Percentiles rank a stretch among this genome's conserved stretches.
Conservation (phyloP, 2,329 filamentous ascomycete species). For the Cadophora gregata region DNA sequence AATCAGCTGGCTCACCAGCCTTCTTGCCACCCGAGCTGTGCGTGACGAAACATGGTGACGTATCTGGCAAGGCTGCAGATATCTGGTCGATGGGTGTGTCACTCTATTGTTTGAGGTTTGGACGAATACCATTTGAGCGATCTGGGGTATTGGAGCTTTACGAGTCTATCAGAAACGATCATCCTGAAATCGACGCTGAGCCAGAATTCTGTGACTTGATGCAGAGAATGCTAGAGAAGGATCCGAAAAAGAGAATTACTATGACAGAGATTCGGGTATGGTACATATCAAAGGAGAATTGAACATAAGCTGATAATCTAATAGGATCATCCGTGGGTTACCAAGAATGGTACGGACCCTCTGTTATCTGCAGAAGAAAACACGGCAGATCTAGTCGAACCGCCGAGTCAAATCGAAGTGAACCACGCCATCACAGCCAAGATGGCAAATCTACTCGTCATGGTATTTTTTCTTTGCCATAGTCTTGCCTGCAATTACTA, state of each 20-base stretch:
- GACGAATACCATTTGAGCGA: slow-evolving; percentile 84
- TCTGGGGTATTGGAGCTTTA: slow-evolving; percentile 84
- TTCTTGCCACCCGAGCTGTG: slow-evolving; percentile 95
- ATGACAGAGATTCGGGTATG: slow-evolving; percentile 84
- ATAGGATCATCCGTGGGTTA: slow-evolving; percentile 93
- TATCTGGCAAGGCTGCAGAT: slow-evolving; percentile 88
- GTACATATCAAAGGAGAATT: neutral
- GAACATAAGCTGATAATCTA: slow-evolving; percentile 19
- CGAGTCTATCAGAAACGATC: slow-evolving; percentile 80
- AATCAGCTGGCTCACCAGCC: slow-evolving; percentile 92
- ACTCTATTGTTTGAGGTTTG: slow-evolving; percentile 90
- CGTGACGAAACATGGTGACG: slow-evolving; percentile 81
- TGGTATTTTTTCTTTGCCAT: slow-evolving; percentile 58
- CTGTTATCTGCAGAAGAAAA: slow-evolving; percentile 86
- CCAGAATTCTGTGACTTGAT: slow-evolving; percentile 78
- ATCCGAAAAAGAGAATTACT: slow-evolving; percentile 80
- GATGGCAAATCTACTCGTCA: slow-evolving; percentile 83
- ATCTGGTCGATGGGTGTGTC: slow-evolving; percentile 99
- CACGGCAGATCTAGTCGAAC: slow-evolving; percentile 77
- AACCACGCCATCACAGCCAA: slow-evolving; percentile 89
- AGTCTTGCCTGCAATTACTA: neutral
- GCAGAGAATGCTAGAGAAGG: slow-evolving; percentile 76
- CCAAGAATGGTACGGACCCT: slow-evolving; percentile 76
- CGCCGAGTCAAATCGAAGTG: slow-evolving; percentile 88
- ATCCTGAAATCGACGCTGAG: slow-evolving; percentile 65